Evolutionary conservation across 2,329 filamentous ascomycete species (phyloP), one percentile per base, ranked within the genome.

Genomic region (Aureobasidium sp.): DNA sequence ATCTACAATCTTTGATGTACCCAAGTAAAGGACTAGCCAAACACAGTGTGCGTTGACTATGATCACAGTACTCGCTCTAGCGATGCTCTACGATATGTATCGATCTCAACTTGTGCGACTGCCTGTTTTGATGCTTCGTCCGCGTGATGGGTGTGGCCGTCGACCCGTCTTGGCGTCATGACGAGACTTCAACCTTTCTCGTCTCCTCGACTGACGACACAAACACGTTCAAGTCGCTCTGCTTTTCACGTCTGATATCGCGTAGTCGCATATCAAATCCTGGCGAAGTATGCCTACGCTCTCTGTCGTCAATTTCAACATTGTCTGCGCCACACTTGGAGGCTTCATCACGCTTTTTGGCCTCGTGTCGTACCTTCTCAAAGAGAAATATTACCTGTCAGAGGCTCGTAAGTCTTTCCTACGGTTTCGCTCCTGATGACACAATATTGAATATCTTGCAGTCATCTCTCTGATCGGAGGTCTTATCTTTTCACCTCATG

Each of bases 301-400:
- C 47, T 81, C 81, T 6, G 69, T 88, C 37, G 86, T 82, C 66
- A 88, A 92, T 73, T 96, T 96, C 80, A 95, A 96, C 75, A 88
- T 94, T 66, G 84, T 92, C 61, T 86, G 90, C 71, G 87, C 89
- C 59, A 83, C 90, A 8, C 76, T 96, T 13, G 92, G 92, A 15
- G 92, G 90, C 1, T 97, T 95, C 77, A 86, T 97, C 65, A 91
- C 90, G 0, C 68, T 95, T n/a, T 97, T 96, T 70, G 92, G 91
- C 3, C 78, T 97, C 47, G 90, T 97, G 0, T 96, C 91, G 0
- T 96, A 92, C 71, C 82, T 96, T 20, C 82, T 90, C 71, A 96
- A 97, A 72, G 92, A 96, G 76, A 88, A 86, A 63, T 93, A 90
- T 71, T 96, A 96, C 72, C 82, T 97, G 0, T 96, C 91, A 1